A percentile compares a stretch with the other conserved stretches of the same genome.
Conservation (phyloP, 2,329 filamentous ascomycete species). For the Fusarium globosum region DNA sequence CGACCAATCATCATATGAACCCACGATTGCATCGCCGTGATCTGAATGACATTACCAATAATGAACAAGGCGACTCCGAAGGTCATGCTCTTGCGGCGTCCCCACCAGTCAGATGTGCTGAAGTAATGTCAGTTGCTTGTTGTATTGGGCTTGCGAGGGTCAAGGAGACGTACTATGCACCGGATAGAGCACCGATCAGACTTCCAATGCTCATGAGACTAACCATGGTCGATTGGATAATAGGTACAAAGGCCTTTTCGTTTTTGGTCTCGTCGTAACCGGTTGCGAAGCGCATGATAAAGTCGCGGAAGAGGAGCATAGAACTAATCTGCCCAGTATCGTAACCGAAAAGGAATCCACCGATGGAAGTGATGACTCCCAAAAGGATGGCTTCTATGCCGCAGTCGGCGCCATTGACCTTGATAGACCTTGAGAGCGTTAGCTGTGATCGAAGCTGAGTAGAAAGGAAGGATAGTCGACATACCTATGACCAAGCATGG, state of each 20-base stretch:
- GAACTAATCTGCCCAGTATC: conserved; percentile 70
- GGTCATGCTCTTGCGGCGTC: conserved; percentile 66
- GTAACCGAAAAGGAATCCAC: conserved; percentile 72
- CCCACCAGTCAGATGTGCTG: conserved; percentile 66
- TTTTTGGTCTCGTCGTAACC: conserved; percentile 49
- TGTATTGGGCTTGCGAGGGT: neutral
- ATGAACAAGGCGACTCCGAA: conserved; percentile 68
- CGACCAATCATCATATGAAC: conserved; percentile 74
- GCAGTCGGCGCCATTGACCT: conserved; percentile 56
- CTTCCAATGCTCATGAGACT: conserved; percentile 67
- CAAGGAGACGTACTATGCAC: conserved; percentile 55
- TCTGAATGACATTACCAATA: conserved; percentile 74
- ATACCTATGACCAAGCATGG: conserved; percentile 43
- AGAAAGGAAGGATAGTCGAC: neutral
- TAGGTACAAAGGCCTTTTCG: conserved; percentile 53
- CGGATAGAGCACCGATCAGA: conserved; percentile 63
- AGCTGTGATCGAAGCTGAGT: neutral
- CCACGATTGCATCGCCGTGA: conserved; percentile 68
- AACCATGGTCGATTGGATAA: conserved; percentile 63
- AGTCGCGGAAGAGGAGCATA: conserved; percentile 63
- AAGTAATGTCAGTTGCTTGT: conserved; percentile 10
- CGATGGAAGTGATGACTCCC: conserved; percentile 65
- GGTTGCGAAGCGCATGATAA: conserved; percentile 66
- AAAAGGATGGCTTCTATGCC: conserved; percentile 56
- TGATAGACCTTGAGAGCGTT: conserved; percentile 51